A percentile compares a stretch with the other conserved stretches of the same genome.
These are phyloP conservation scores for Puccinia triticina DNA, from an alignment of 1,284 basidiomycete genomes.

Conservation along the genomic window DNA sequence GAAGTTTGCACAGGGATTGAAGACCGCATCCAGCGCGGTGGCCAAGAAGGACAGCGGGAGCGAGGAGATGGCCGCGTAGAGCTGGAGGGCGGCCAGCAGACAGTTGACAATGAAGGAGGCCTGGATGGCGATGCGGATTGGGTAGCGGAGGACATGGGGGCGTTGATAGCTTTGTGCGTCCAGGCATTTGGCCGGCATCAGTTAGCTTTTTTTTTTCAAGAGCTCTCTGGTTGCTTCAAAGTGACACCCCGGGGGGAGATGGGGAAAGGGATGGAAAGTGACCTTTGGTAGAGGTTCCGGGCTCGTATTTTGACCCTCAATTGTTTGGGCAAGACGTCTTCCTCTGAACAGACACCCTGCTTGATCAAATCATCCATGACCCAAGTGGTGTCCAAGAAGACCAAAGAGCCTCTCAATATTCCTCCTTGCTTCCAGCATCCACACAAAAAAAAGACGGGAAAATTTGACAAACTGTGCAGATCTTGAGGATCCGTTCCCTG, in stretches of 20 bases:
- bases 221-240: background rate
- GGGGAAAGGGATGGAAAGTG: constrained; percentile 64
- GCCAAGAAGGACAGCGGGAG: constrained; percentile 53
- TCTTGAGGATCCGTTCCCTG: constrained; percentile 67
- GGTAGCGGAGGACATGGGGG: background rate
- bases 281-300: constrained; percentile 66
- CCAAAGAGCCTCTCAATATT: constrained; percentile 63
- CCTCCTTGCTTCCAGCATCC: constrained; percentile 52
- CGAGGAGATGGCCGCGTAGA: constrained; percentile 52
- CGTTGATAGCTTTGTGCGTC: background rate
- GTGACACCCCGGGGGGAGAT: too few species aligned
- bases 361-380: constrained; percentile 50
- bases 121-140: constrained; percentile 40
- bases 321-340: constrained; percentile 72
- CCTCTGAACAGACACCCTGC: constrained; percentile 44
- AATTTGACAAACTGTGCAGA: constrained; percentile 55
- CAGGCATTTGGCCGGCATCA: background rate
- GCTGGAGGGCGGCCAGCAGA: constrained; percentile 48
- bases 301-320: constrained; percentile 78
- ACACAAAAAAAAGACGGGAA: constrained; percentile 36
- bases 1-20: constrained; percentile 51
- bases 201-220: background rate
- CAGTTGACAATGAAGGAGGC: constrained; percentile 48
- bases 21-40: constrained; percentile 51
- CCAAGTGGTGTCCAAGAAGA: background rate